A percentile compares a stretch with the other conserved stretches of the same genome.
Conservation (phyloP, 371 early-diverging fungal species). For the Mucor irregularis region DNA sequence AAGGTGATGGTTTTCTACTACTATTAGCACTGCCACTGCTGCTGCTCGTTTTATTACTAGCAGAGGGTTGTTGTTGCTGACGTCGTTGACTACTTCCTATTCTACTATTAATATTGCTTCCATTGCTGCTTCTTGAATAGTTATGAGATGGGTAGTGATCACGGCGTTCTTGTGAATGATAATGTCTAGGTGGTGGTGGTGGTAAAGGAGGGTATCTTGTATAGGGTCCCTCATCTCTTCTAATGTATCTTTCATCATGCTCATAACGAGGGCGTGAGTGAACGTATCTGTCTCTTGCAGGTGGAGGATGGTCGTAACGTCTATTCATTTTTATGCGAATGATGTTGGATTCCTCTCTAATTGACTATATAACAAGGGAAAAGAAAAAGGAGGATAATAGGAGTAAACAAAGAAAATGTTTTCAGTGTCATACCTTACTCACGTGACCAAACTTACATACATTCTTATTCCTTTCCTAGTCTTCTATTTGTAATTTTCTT, state of each 20-base stretch:
- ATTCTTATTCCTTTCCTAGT: not conserved
- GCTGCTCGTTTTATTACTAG: too few species aligned
- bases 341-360: too few species aligned
- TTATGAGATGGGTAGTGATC: not conserved
- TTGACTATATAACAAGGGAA: too few species aligned
- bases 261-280: not conserved
- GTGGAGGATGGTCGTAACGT: conserved; percentile 7
- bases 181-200: not conserved
- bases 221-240: not conserved
- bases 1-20: too few species aligned
- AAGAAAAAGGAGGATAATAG: too few species aligned
- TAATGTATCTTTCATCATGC: conserved; percentile 4
- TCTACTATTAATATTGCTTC: too few species aligned
- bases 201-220: conserved; percentile 3
- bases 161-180: not conserved
- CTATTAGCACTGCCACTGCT: too few species aligned
- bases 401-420: too few species aligned
- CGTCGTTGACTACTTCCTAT: too few species aligned
- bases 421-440: too few species aligned
- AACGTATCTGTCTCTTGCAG: not conserved
- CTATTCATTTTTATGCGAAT: conserved; percentile 12
- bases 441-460: not conserved
- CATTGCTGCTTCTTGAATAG: too few species aligned
- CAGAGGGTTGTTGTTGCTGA: too few species aligned
- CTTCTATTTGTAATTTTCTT: not conserved